Conservation (phyloP, 768 basidiomycete genomes). For the Phlebiopsis flavidoalba region DNA sequence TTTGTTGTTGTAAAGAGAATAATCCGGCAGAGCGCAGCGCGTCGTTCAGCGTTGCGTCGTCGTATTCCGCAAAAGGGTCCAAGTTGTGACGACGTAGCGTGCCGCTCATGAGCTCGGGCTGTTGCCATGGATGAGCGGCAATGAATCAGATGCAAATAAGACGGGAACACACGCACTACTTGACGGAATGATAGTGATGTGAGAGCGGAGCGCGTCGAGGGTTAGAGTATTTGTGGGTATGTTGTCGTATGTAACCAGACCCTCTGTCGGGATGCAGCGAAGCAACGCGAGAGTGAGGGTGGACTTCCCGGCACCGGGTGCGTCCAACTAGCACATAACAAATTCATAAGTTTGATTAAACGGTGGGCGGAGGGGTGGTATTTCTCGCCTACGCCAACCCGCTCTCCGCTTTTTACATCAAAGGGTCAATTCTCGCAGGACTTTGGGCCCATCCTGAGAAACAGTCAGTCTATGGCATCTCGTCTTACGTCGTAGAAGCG, state of each 20-base stretch:
- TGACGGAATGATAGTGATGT: conserved; percentile 60
- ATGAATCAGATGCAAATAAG: conserved; percentile 25
- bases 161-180: conserved; percentile 27
- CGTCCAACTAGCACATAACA: conserved; percentile 40
- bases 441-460: conserved; percentile 44
- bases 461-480: neutral
- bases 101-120: conserved; percentile 38
- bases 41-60: conserved; percentile 37
- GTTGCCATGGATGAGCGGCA: conserved; percentile 39
- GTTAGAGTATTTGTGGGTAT: conserved; percentile 41
- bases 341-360: neutral
- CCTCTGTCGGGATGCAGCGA: conserved; percentile 50
- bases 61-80: conserved; percentile 45
- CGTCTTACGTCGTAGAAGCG: too few species aligned
- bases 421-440: conserved; percentile 48
- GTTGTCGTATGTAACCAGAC: conserved; percentile 47
- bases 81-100: conserved; percentile 40
- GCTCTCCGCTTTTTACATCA: conserved; percentile 47
- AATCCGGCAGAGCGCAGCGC: conserved; percentile 38
- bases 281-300: conserved; percentile 46
- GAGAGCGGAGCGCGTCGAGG: conserved; percentile 44
- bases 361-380: neutral
- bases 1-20: conserved; percentile 24
- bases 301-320: conserved; percentile 51
- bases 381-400: conserved; percentile 44